Base-by-base conservation (phyloP, 768 basidiomycete genomes). In the Mycena venus region DNA sequence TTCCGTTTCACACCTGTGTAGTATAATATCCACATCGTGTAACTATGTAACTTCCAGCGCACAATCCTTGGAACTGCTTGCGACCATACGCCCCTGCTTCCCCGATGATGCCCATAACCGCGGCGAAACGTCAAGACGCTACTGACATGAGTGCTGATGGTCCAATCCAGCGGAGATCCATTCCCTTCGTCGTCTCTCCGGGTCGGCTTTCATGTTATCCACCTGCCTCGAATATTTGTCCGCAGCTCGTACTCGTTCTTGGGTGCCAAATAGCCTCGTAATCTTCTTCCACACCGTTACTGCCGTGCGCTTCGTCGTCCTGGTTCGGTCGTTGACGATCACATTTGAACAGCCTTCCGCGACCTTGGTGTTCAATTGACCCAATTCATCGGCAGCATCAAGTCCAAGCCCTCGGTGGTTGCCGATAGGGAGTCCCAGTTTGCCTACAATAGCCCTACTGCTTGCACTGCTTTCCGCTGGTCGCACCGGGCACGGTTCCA, bases 351-450 rank as follows among this genome's bases (percentile, higher is more conserved):
- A 38, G 36, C 36, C 36, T 38, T 61, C 27, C 31, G 42, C 17
- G 9, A 53, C 34, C 29, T 47, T 51, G 42, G 38, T 56, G 62
- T 63, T n/a, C 23, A 61, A 23, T 62, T 68, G 60, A 11, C 62
- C 72, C 21, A 69, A 27, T 53, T 77, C 75, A 64, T 76, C 68
- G 15, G 59, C 72, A n/a, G 60, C 40, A 29, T 47, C 60, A 23
- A 74, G n/a, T 11, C 71, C 76, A 25, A 74, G 62, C 21, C 66
- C 74, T 73, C 59, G 42, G 36, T 74, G 62, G 64, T 70, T 77
- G 65, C 75, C 75, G 7, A 75, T 42, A 53, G 73, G 69, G 15
- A 71, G 64, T 3, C 74, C 74, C 25, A 75, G 47, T 34, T 72
- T 64, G 47, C 62, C 72, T 34, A 53, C 60, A 32, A 68, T 74